Percentiles rank a stretch among this genome's conserved stretches.
phyloP scores from a whole-genome alignment of 1,284 basidiomycete species.

The Ganoderma lucidum region DNA sequence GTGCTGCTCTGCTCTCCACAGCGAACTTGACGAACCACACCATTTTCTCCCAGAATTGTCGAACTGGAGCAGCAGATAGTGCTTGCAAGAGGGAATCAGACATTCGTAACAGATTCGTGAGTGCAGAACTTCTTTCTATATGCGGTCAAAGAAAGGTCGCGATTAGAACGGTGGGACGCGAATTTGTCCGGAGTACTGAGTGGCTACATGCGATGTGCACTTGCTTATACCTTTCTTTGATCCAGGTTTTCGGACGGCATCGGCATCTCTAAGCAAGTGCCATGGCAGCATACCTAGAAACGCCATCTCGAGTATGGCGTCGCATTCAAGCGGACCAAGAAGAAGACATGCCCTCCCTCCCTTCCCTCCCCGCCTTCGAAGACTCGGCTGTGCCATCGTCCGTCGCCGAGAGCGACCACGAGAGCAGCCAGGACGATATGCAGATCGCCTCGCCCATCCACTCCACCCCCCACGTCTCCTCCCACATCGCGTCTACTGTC shows the following conservation, averaged over 20 bases:
- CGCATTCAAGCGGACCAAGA: constrained; percentile 76
- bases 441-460: constrained; percentile 56
- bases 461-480: constrained; percentile 66
- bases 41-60: background rate
- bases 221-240: background rate
- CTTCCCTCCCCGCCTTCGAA: constrained; percentile 74
- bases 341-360: constrained; percentile 78
- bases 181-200: background rate
- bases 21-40: background rate
- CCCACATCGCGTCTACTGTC: constrained; percentile 55
- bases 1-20: background rate
- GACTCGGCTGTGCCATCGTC: constrained; percentile 53
- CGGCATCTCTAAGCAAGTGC: background rate
- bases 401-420: constrained; percentile 29
- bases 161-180: background rate
- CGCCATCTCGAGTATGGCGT: constrained; percentile 81
- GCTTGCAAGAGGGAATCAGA: background rate
- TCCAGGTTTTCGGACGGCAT: background rate
- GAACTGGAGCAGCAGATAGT: background rate
- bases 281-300: constrained; percentile 62
- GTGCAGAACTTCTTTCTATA: background rate
- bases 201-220: background rate
- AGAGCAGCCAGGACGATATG: constrained; percentile 36
- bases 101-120: background rate
- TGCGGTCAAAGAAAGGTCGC: background rate